Evolutionary conservation across 1,284 basidiomycete species (phyloP).

Genomic region (Austroboletus novae-zelandiae): DNA sequence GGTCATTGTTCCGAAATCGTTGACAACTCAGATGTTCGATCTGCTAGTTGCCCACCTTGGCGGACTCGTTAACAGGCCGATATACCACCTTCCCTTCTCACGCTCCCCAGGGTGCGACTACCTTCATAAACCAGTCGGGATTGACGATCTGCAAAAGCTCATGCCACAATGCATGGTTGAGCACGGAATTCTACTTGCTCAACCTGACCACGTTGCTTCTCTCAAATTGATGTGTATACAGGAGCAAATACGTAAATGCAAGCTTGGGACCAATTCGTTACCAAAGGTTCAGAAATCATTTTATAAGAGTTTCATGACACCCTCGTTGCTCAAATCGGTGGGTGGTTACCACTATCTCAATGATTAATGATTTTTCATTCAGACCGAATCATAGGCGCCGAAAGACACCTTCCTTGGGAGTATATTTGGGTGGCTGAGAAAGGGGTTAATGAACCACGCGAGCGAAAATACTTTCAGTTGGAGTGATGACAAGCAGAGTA

Average conservation of each 20-base stretch:
- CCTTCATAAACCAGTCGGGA: background rate
- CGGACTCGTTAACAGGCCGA: no score
- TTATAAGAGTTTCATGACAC: background rate
- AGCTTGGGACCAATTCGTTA: background rate
- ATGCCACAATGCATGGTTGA: conserved; percentile 36
- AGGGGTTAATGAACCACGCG: background rate
- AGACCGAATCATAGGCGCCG: background rate
- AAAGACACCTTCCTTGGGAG: background rate
- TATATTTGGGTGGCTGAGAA: background rate
- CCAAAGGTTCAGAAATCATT: background rate
- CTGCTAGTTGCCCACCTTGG: no score
- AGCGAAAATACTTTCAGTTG: background rate
- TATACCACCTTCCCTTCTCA: no score
- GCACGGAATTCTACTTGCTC: conserved; percentile 42
- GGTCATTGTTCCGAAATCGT: no score
- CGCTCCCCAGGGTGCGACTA: no score
- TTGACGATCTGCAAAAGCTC: conserved; percentile 12
- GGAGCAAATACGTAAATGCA: conserved; percentile 9
- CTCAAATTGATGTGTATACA: conserved; percentile 45
- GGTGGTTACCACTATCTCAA: background rate
- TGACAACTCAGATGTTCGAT: no score
- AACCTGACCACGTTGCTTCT: conserved; percentile 52
- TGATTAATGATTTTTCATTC: background rate
- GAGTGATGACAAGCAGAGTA: background rate
- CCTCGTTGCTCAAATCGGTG: background rate